These are phyloP conservation scores for Aspergillus sparsus DNA, from an alignment of 495 filamentous ascomycete genomes.

Conservation along the genomic window DNA sequence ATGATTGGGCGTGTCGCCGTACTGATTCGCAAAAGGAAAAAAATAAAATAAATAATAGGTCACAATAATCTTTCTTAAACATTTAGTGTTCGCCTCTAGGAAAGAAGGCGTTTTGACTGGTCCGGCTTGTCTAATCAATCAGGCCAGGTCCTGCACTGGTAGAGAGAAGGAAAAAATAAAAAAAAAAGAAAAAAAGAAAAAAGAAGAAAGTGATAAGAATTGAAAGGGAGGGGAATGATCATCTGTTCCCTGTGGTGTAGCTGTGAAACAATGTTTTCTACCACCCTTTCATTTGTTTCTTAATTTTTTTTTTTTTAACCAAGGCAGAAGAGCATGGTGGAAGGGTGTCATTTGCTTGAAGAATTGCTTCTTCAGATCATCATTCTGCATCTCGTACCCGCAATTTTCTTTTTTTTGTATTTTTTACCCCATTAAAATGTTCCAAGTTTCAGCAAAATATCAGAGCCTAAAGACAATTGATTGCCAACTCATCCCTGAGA, in stretches of 20 bases:
- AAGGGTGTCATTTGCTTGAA: too few species aligned
- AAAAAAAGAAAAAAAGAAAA: background rate
- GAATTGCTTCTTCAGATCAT: too few species aligned
- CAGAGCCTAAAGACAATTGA: background rate
- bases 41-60: background rate
- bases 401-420: background rate
- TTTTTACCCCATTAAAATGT: background rate
- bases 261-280: too few species aligned
- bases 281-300: too few species aligned
- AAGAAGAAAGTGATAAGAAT: background rate
- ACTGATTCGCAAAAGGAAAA: background rate
- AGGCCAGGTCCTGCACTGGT: background rate
- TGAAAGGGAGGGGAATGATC: background rate
- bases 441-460: background rate
- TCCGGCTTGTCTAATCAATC: background rate
- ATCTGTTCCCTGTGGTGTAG: background rate
- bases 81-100: background rate
- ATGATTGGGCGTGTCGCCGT: constrained; percentile 8
- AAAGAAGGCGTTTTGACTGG: background rate
- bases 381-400: too few species aligned
- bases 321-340: too few species aligned
- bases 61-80: constrained; percentile 9
- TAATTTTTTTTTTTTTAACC: too few species aligned
- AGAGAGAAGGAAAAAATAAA: background rate
- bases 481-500: background rate